Percentiles rank a stretch among this genome's conserved stretches.
Conservation (phyloP, 495 filamentous ascomycete species). For the Umbilicaria muhlenbergii region DNA sequence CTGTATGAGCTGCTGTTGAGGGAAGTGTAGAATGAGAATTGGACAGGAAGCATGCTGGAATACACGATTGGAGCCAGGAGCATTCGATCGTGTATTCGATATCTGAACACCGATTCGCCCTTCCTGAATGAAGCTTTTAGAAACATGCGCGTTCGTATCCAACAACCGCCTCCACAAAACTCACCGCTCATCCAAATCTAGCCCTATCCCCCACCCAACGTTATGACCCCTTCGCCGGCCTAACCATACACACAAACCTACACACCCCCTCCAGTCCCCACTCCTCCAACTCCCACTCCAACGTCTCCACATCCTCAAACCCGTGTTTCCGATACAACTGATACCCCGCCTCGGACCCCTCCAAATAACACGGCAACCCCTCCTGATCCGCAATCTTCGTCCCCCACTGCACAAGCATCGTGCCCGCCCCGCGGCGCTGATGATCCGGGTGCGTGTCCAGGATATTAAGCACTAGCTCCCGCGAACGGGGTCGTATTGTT, state of each 20-base stretch:
- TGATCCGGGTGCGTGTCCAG: conserved; percentile 35
- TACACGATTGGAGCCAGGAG: background rate
- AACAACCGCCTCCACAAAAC: conserved; percentile 4
- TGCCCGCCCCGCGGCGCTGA: conserved; percentile 31
- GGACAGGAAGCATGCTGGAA: too few species aligned
- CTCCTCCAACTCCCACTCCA: background rate
- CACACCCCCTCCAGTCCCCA: too few species aligned
- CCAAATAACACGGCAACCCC: conserved; percentile 17
- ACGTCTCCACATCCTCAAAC: conserved; percentile 18
- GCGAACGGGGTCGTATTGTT: too few species aligned
- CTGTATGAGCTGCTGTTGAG: background rate
- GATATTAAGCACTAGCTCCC: conserved; percentile 27
- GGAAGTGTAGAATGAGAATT: too few species aligned
- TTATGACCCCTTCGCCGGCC: too few species aligned
- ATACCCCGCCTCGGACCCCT: conserved; percentile 19
- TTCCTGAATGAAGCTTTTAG: conserved; percentile 1
- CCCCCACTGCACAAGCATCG: conserved; percentile 34
- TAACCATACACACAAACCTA: too few species aligned
- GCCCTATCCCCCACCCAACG: conserved; percentile 5
- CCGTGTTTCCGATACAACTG: conserved; percentile 18
- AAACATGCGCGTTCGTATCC: too few species aligned
- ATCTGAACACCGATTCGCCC: conserved; percentile 11
- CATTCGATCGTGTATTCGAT: conserved; percentile 6
- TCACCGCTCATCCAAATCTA: too few species aligned
- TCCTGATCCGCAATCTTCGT: conserved; percentile 24